Evolutionary conservation across 1,139 yeast species (phyloP), one percentile per base, ranked within the genome.

Genomic region (Hansenula anomala): DNA sequence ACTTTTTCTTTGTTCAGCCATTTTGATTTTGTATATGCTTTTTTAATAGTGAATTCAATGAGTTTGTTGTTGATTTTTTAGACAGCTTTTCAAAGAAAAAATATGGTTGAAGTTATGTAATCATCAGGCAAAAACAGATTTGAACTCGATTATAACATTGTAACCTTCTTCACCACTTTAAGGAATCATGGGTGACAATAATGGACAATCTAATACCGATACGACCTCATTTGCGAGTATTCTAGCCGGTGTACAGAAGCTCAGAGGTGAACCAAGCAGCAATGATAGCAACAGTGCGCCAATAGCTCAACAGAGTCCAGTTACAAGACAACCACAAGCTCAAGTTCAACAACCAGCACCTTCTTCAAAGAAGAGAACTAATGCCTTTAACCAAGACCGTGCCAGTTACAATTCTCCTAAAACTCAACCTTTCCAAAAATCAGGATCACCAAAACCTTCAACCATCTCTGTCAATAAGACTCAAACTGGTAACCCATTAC

Each of bases 141-240:
- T 6, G 9, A 20, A 20, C 22, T 20, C 6, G 22, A 6, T 20
- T 20, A n/a, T 20, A 10, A 23, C 13, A 23, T 12, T 23, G 11
- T 23, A 6, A 18, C 4, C 15, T 14, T 6, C 25, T 19, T n/a
- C 4, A 3, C 15, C 14, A 23, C 22, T 20, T 20, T 20, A 20
- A 6, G 9, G 7, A 7, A 26, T n/a, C n/a, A n/a, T 27, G 25
- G 14, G 19, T 23, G 15, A 26, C n/a, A 27, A 15, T 25, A 24
- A 27, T 4, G 28, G 13, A 3, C 9, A 17, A 7, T 5, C 18
- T 11, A 30, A 20, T 11, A 28, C 34, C 16, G 80, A 77, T 48
- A 61, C 80, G 1, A 71, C 80, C 2, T 80, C 87, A 1, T 80
- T 79, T 56, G 75, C 79, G 34, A 76, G 82, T 52, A 76, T 80